Evolutionary conservation across 2,329 filamentous ascomycete species (phyloP).

Genomic region (Colletotrichum tofieldiae): DNA sequence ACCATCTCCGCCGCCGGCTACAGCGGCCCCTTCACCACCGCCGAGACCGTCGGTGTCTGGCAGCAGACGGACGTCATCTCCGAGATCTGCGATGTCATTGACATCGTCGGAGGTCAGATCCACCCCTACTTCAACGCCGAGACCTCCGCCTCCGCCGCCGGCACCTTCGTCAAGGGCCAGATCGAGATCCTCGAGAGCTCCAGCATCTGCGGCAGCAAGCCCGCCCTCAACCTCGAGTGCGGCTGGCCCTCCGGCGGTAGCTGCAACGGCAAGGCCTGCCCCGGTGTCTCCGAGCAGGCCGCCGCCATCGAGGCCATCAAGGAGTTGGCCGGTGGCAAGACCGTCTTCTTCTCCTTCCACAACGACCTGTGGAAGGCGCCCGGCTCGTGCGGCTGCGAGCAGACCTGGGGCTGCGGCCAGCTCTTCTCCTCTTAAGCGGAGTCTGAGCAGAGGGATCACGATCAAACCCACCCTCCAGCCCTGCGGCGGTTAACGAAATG

Average conservation of each 20-base stretch:
- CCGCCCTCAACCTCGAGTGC: conserved; percentile 87
- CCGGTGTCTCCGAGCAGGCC: conserved; percentile 77
- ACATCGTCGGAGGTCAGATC: conserved; percentile 88
- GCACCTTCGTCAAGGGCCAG: conserved; percentile 82
- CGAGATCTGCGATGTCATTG: conserved; percentile 80
- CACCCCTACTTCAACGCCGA: conserved; percentile 94
- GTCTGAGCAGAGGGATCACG: not conserved
- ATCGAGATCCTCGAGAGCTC: conserved; percentile 75
- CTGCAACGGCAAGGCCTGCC: conserved; percentile 81
- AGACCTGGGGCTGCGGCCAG: conserved; percentile 80
- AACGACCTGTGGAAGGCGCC: conserved; percentile 87
- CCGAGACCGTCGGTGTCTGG: conserved; percentile 88
- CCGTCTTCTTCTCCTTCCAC: conserved; percentile 86
- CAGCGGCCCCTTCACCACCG: conserved; percentile 83
- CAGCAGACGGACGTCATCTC: conserved; percentile 71
- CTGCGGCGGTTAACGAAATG: not conserved
- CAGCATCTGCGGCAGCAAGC: conserved; percentile 78
- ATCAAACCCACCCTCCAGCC: not conserved
- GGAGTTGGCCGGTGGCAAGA: conserved; percentile 74
- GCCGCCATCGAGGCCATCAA: conserved; percentile 81
- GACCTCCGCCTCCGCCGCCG: conserved; percentile 75
- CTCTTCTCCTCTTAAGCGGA: conserved; percentile 56
- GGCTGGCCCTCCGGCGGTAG: conserved; percentile 86
- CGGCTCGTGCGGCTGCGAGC: conserved; percentile 81
- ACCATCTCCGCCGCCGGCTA: conserved; percentile 78